Percentiles rank a stretch among this genome's conserved stretches.
Conservation (phyloP, 306 rosid species). For the Comarum palustre region DNA sequence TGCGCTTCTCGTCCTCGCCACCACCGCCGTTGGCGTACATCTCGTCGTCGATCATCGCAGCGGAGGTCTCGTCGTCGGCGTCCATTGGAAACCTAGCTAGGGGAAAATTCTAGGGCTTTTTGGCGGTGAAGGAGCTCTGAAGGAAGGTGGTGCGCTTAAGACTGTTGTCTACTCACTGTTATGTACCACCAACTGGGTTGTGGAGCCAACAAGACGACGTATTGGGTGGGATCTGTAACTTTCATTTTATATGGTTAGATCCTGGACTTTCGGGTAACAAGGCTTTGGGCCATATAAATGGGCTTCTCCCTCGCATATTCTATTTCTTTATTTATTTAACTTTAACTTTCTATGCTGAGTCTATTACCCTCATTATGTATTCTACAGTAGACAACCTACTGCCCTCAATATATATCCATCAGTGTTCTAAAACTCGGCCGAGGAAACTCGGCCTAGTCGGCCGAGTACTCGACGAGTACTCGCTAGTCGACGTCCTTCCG, state of each 20-base stretch:
- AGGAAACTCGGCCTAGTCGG: too few species aligned
- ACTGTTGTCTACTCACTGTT: not conserved
- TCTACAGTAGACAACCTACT: too few species aligned
- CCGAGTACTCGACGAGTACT: too few species aligned
- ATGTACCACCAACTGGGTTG: not conserved
- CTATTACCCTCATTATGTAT: too few species aligned
- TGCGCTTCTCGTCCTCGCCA: conserved; percentile 45
- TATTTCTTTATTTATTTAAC: too few species aligned
- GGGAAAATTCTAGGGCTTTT: conserved; percentile 22
- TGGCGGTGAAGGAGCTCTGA: not conserved
- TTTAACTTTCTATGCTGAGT: too few species aligned
- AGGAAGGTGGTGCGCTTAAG: not conserved
- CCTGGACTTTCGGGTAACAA: not conserved
- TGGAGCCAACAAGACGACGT: not conserved
- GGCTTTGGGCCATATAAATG: not conserved
- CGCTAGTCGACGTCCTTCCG: too few species aligned
- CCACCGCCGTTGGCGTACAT: conserved; percentile 65
- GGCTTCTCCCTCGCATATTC: not conserved
- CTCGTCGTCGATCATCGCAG: conserved; percentile 82
- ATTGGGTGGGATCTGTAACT: not conserved
- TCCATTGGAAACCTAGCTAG: conserved; percentile 44
- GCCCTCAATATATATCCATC: too few species aligned
- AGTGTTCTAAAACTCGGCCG: too few species aligned
- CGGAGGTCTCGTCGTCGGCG: conserved; percentile 65
- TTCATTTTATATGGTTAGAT: not conserved